Base-by-base conservation (phyloP, 2,329 filamentous ascomycete genomes). In the Podosphaera aphanis region DNA sequence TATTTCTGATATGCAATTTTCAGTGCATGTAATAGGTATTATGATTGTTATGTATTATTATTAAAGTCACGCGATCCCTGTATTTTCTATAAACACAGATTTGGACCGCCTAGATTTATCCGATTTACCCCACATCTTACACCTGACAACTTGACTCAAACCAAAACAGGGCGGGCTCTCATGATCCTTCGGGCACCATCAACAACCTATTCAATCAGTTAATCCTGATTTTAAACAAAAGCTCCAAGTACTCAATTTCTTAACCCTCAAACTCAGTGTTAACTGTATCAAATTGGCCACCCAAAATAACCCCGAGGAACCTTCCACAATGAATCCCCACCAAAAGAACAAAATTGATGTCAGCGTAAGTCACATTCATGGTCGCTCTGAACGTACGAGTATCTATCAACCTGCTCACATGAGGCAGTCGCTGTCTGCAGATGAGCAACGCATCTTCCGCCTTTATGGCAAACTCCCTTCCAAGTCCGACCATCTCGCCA, bases 261-360 rank as follows among this genome's bases (percentile, higher is more conserved):
- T 6, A 33, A 4, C 15, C 4, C 29, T 33, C 6, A 33, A 33
- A n/a, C 6, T 33, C 29, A 33, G 29, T 7, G 1, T 33, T 33
- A 4, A 5, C 3, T 33, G 8, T n/a, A n/a, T n/a, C 15, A 33
- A 33, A 33, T n/a, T 33, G 29, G 13, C 5, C 13, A 33, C 3
- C 13, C 29, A 13, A 33, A 29, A n/a, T n/a, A 6, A 29, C 5
- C 25, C 25, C 25, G 11, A 33, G 29, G 11, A 33, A 13, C 3
- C 15, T 33, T n/a, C 18, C 7, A 42, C 16, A 35, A 92, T 95
- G 84, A 94, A 94, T 64, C 88, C 88, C 56, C 84, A 86, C 63
- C 83, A 94, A 71, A 86, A 93, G 73, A 94, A 94, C 73, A 95
- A 98, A 71, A 73, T 95, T 59, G 90, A 98, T 66, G 73, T 94